Conservation (phyloP, 2,329 filamentous ascomycete genomes). For the Aphanoascus verrucosus region DNA sequence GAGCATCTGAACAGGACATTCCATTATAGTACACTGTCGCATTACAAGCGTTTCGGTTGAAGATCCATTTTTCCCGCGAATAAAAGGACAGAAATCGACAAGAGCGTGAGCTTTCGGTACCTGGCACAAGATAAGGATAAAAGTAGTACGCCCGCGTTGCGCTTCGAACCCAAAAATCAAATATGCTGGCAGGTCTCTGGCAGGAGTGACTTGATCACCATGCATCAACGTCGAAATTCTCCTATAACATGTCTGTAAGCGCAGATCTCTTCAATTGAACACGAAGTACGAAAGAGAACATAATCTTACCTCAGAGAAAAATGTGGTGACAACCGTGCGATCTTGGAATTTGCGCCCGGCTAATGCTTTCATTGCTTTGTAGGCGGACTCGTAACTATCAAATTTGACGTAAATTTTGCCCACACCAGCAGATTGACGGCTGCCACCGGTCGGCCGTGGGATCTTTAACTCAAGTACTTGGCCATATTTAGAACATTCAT, state of each 20-base stretch:
- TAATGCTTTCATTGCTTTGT: conserved; percentile 76
- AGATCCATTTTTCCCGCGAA: conserved; percentile 1
- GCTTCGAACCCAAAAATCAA: background rate
- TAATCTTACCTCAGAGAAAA: conserved; percentile 71
- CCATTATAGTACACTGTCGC: conserved; percentile 10
- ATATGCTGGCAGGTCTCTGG: background rate
- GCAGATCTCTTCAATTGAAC: conserved; percentile 24
- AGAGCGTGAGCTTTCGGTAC: background rate
- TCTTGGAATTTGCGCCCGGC: conserved; percentile 94
- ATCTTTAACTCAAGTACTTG: conserved; percentile 81
- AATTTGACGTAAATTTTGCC: conserved; percentile 98
- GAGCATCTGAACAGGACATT: background rate
- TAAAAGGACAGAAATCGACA: background rate
- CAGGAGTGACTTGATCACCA: conserved; percentile 49
- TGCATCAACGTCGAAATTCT: conserved; percentile 86
- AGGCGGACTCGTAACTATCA: conserved; percentile 63
- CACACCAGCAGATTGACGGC: conserved; percentile 74
- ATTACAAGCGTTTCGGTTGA: background rate
- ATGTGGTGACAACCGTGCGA: conserved; percentile 90
- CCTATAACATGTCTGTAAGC: conserved; percentile 40
- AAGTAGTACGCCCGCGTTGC: background rate
- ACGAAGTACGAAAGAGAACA: background rate
- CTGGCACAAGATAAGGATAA: background rate
- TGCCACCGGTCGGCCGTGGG: conserved; percentile 72
- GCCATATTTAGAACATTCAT: conserved; percentile 89